phyloP scores from a whole-genome alignment of 306 rosid species.

The Canavalia ensiformis region DNA sequence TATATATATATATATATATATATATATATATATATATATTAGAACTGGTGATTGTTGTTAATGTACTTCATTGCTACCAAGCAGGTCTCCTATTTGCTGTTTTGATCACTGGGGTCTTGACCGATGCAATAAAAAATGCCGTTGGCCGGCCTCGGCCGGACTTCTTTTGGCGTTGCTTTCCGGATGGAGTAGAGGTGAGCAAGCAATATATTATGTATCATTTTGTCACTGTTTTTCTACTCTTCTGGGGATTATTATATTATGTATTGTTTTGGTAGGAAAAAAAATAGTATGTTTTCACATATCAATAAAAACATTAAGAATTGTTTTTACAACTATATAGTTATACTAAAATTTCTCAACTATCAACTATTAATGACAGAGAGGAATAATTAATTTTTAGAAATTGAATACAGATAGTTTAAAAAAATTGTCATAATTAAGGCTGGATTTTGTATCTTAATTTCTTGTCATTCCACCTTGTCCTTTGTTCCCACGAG shows the following conservation, averaged over 20 bases:
- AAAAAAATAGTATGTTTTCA: too few relatives aligned
- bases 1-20: too few relatives aligned
- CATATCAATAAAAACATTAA: too few relatives aligned
- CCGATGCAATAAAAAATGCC: conserved; percentile 83
- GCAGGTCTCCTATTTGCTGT: conserved; percentile 85
- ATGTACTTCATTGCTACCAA: conserved; percentile 33
- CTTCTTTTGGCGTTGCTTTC: conserved; percentile 98
- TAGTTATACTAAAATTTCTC: too few relatives aligned
- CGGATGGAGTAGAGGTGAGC: conserved; percentile 76
- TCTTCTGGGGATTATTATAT: not conserved
- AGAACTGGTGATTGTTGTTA: not conserved
- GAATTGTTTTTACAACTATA: too few relatives aligned
- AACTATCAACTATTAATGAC: too few relatives aligned
- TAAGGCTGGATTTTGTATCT: too few relatives aligned
- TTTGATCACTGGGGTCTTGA: conserved; percentile 79
- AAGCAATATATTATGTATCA: not conserved
- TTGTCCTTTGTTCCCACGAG: not conserved
- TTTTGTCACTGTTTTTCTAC: not conserved
- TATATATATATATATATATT: too few relatives aligned
- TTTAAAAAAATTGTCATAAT: too few relatives aligned
- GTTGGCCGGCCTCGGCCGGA: conserved; percentile 98
- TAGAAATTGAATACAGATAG: too few relatives aligned
- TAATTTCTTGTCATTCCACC: not conserved
- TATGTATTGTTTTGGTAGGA: not conserved
- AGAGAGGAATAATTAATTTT: too few relatives aligned